Evolutionary conservation across 805 yeast genomes (phyloP).

Genomic region (Millerozyma miso): DNA sequence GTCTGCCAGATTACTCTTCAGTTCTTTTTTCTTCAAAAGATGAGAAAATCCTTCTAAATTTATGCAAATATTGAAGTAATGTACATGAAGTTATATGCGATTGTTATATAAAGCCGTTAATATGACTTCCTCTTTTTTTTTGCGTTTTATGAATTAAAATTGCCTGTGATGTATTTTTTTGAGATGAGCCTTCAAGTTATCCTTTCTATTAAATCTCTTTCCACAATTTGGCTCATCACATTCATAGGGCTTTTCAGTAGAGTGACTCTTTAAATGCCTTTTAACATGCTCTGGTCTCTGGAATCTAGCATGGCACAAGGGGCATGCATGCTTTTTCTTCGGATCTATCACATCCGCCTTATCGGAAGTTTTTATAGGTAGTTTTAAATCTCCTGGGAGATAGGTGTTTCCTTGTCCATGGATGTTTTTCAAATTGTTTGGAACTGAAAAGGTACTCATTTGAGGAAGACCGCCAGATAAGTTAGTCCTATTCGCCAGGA

Average conservation of each 20-base stretch:
- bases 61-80: neutral
- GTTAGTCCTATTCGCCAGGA: neutral
- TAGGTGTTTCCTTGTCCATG: neutral
- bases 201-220: conserved; percentile 55
- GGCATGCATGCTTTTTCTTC: conserved; percentile 61
- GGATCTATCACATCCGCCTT: conserved; percentile 36
- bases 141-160: conserved; percentile 1
- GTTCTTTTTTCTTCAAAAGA: neutral
- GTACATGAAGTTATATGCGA: conserved; percentile 1
- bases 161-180: conserved; percentile 51
- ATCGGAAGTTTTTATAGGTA: conserved; percentile 19
- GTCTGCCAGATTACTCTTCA: neutral
- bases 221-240: conserved; percentile 51
- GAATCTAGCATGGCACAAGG: conserved; percentile 56
- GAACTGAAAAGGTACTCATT: conserved; percentile 25
- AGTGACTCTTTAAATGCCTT: conserved; percentile 56
- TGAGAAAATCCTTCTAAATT: neutral
- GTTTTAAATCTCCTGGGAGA: conserved; percentile 15
- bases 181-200: conserved; percentile 56
- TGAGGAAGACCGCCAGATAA: conserved; percentile 20
- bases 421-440: neutral
- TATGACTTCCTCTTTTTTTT: neutral
- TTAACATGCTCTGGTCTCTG: conserved; percentile 73
- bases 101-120: neutral
- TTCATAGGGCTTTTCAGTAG: conserved; percentile 53